phyloP scores from a whole-genome alignment of 2,329 filamentous ascomycete genomes.

The Aspergillus eucalypticola region DNA sequence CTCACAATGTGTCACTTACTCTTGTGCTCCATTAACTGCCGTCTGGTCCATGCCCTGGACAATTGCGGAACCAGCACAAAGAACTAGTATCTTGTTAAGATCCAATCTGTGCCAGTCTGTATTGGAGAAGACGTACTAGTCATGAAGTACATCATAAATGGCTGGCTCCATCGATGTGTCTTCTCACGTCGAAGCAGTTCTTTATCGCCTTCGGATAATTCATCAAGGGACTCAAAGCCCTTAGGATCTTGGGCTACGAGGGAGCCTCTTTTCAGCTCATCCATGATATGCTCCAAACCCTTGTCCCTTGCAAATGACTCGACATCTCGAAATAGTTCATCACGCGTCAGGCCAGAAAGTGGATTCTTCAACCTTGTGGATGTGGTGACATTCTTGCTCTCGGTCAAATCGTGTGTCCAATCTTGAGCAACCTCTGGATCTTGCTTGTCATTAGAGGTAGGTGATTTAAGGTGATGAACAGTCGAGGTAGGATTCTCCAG shows the following conservation, averaged over 20 bases:
- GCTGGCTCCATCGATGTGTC: slow-evolving; percentile 16
- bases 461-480: neutral
- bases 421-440: neutral
- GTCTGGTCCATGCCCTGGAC: neutral
- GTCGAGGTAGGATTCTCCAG: neutral
- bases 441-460: neutral
- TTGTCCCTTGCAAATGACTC: slow-evolving; percentile 54
- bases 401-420: neutral
- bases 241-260: slow-evolving; percentile 71
- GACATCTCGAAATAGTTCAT: slow-evolving; percentile 26
- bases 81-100: neutral
- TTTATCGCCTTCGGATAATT: slow-evolving; percentile 42
- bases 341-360: neutral
- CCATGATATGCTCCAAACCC: slow-evolving; percentile 59
- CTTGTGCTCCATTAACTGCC: neutral
- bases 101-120: neutral
- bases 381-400: neutral
- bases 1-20: neutral
- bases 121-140: slow-evolving; percentile 1
- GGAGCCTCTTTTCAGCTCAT: slow-evolving; percentile 53
- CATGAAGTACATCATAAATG: slow-evolving; percentile 21
- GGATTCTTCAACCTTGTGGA: neutral
- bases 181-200: slow-evolving; percentile 13
- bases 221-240: slow-evolving; percentile 62
- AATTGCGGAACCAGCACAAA: neutral